Conservation (phyloP, 352 stramenopile genomes). For the Phytophthora idaei region DNA sequence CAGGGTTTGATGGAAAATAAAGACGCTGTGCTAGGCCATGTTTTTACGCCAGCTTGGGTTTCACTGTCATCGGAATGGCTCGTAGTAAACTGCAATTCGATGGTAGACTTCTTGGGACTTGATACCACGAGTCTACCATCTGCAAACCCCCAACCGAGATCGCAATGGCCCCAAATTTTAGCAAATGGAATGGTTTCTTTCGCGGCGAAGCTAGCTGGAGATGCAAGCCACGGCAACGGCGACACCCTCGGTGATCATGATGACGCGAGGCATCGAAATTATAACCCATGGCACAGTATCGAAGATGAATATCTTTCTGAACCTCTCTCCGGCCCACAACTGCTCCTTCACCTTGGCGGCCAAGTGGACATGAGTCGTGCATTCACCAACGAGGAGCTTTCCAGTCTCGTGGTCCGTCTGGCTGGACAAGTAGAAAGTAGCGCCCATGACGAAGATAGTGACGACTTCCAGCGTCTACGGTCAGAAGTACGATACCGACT, state of each 20-base stretch:
- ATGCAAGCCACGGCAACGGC: slow-evolving; percentile 35
- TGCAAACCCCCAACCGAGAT: slow-evolving; percentile 4
- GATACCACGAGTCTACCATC: slow-evolving; percentile 1
- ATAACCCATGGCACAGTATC: slow-evolving; percentile 75
- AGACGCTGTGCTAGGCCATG: slow-evolving; percentile 26
- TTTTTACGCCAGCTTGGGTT: slow-evolving; percentile 47
- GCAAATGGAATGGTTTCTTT: slow-evolving; percentile 42
- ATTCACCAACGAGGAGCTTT: slow-evolving; percentile 52
- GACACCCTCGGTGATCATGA: slow-evolving; percentile 48
- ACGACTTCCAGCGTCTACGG: slow-evolving; percentile 25
- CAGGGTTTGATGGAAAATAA: slow-evolving; percentile 49
- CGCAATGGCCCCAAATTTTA: slow-evolving; percentile 52
- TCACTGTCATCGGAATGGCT: slow-evolving; percentile 59
- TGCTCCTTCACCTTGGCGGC: slow-evolving; percentile 64
- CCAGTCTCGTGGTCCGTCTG: slow-evolving; percentile 32
- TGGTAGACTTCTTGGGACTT: slow-evolving; percentile 29
- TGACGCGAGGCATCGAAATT: slow-evolving; percentile 38
- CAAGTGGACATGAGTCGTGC: slow-evolving; percentile 60
- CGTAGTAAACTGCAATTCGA: slow-evolving; percentile 53
- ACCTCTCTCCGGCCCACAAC: slow-evolving; percentile 52
- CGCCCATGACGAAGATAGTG: slow-evolving; percentile 20
- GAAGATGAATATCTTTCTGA: slow-evolving; percentile 57
- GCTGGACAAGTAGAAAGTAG: slow-evolving; percentile 13
- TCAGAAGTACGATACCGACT: slow-evolving; percentile 54
- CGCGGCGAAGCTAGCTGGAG: slow-evolving; percentile 39